A percentile compares a stretch with the other conserved stretches of the same genome.
phyloP scores from a whole-genome alignment of 441 rosid species.

The Pelargonium cotyledonis region DNA sequence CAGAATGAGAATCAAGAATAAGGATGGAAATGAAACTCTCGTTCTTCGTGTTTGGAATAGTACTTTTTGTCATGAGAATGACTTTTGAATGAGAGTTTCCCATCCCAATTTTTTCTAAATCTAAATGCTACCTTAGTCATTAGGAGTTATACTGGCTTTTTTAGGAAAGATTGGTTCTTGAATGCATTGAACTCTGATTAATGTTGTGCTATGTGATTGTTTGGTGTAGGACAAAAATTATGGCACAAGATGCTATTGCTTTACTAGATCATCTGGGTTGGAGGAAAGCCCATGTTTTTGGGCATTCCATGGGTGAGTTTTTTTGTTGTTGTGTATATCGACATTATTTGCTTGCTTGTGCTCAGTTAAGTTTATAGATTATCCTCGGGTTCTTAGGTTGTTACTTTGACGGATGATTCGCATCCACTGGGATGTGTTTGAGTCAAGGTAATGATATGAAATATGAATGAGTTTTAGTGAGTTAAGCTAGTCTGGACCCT shows the following conservation, averaged over 20 bases:
- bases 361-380: background rate
- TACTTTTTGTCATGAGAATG: background rate
- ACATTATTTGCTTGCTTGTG: background rate
- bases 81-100: too few relatives aligned
- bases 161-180: background rate
- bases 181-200: background rate
- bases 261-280: slow-evolving; percentile 91
- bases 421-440: too few relatives aligned
- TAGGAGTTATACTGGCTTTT: too few relatives aligned
- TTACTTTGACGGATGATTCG: too few relatives aligned
- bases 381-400: background rate
- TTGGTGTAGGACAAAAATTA: slow-evolving; percentile 60
- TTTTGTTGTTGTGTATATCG: background rate
- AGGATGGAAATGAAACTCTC: background rate
- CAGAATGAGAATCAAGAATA: too few relatives aligned
- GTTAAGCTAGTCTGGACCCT: background rate
- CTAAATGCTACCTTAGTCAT: too few relatives aligned
- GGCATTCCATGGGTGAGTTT: slow-evolving; percentile 91
- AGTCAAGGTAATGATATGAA: too few relatives aligned
- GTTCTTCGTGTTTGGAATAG: background rate
- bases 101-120: too few relatives aligned
- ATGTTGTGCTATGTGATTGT: slow-evolving; percentile 2
- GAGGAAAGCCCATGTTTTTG: slow-evolving; percentile 75
- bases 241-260: slow-evolving; percentile 85
- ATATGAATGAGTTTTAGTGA: background rate